Evolutionary conservation across 257 asterid genomes (phyloP).

Genomic region (Solanum rostratum): DNA sequence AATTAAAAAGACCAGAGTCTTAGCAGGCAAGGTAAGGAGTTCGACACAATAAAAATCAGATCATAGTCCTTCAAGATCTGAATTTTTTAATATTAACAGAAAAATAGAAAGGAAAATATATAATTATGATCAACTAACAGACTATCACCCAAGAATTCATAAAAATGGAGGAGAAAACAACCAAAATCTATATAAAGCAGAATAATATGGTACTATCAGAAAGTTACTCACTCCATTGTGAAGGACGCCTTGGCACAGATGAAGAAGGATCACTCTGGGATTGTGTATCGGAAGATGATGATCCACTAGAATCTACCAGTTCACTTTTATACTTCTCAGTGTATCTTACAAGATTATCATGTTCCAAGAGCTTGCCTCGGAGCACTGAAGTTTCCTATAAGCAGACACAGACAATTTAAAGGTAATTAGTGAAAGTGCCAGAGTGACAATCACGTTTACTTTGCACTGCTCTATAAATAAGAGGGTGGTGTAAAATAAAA

Average conservation of each 20-base stretch:
- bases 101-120: neutral
- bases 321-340: conserved; percentile 60
- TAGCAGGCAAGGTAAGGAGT: neutral
- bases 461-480: neutral
- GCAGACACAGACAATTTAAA: neutral
- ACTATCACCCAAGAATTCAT: neutral
- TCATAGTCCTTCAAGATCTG: neutral
- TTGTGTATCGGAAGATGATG: conserved; percentile 30
- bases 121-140: neutral
- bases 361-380: conserved; percentile 63
- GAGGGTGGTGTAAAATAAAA: neutral
- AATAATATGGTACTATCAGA: neutral
- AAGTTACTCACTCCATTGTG: conserved; percentile 64
- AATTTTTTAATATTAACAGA: neutral
- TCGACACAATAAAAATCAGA: neutral
- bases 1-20: neutral
- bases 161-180: neutral
- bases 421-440: neutral
- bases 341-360: conserved; percentile 59
- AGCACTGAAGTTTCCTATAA: conserved; percentile 76
- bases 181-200: neutral
- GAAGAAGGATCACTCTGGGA: conserved; percentile 59
- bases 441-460: neutral
- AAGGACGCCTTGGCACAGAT: conserved; percentile 48
- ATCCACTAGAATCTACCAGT: conserved; percentile 42